phyloP scores from a whole-genome alignment of 108 stramenopile species.

The Fragilaria crotonensis region DNA sequence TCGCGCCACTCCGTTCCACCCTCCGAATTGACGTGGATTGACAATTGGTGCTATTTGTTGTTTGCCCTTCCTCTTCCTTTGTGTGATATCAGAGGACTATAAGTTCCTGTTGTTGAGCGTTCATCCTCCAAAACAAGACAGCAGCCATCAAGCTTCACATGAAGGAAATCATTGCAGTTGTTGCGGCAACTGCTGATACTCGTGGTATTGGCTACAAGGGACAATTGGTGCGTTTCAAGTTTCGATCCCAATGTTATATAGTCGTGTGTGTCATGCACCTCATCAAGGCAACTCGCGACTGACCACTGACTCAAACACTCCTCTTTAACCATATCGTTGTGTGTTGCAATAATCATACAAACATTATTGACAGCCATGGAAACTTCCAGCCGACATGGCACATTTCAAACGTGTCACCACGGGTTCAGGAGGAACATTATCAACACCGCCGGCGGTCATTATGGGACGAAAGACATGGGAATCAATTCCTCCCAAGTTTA shows the following conservation, averaged over 20 bases:
- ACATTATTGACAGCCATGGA: conserved; percentile 53
- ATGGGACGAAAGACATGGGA: conserved; percentile 99
- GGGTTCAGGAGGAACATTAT: neutral
- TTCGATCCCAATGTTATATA: conserved; percentile 3
- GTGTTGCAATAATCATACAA: neutral
- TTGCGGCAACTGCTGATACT: conserved; percentile 47
- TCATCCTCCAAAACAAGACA: too few species aligned
- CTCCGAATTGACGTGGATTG: too few species aligned
- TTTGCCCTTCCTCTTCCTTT: too few species aligned
- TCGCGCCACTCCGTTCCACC: too few species aligned
- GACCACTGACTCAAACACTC: neutral
- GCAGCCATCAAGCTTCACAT: conserved; percentile 17
- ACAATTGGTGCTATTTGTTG: too few species aligned
- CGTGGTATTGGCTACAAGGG: conserved; percentile 66
- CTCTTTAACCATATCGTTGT: neutral
- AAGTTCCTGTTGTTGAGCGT: too few species aligned
- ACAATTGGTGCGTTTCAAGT: conserved; percentile 41
- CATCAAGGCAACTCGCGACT: neutral
- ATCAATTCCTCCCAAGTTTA: conserved; percentile 89
- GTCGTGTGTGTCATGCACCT: too few species aligned
- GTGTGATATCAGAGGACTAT: too few species aligned
- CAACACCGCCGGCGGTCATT: conserved; percentile 90
- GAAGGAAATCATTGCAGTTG: conserved; percentile 59
- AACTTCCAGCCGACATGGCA: conserved; percentile 71
- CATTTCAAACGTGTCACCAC: conserved; percentile 75